These are phyloP conservation scores for Mortierella claussenii DNA, from an alignment of 192 early-diverging fungal genomes.

Conservation along the genomic window DNA sequence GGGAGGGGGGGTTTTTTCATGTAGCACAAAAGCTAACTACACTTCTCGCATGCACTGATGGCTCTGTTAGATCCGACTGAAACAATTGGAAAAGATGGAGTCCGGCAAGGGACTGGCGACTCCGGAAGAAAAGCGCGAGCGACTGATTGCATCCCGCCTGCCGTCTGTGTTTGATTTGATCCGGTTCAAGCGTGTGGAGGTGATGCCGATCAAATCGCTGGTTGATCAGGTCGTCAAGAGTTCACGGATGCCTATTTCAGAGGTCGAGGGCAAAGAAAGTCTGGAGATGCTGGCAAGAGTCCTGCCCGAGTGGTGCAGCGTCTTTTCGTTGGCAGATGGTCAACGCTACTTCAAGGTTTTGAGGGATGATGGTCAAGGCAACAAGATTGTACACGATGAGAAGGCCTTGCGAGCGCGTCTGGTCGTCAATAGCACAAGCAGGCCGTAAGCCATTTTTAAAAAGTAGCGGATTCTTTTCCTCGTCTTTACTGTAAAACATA, in stretches of 20 bases:
- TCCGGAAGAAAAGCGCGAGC: constrained; percentile 28
- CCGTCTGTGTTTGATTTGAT: constrained; percentile 43
- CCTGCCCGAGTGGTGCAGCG: constrained; percentile 43
- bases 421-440: constrained; percentile 2
- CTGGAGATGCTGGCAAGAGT: constrained; percentile 34
- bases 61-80: constrained; percentile 42
- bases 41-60: too few species aligned
- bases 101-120: neutral
- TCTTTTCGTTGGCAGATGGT: constrained; percentile 20
- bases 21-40: too few species aligned
- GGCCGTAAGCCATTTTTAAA: neutral
- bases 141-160: constrained; percentile 17
- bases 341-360: constrained; percentile 36
- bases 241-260: constrained; percentile 35
- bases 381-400: constrained; percentile 20
- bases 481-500: neutral
- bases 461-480: neutral
- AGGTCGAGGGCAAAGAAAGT: constrained; percentile 26
- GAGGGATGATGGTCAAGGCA: constrained; percentile 15
- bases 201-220: constrained; percentile 18
- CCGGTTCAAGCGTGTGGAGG: constrained; percentile 44
- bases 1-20: neutral
- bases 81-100: constrained; percentile 27
- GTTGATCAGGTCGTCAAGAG: constrained; percentile 34
- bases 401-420: constrained; percentile 18